These are phyloP conservation scores for Linum usitatissimum DNA, from an alignment of 345 rosid species.

Conservation along the genomic window DNA sequence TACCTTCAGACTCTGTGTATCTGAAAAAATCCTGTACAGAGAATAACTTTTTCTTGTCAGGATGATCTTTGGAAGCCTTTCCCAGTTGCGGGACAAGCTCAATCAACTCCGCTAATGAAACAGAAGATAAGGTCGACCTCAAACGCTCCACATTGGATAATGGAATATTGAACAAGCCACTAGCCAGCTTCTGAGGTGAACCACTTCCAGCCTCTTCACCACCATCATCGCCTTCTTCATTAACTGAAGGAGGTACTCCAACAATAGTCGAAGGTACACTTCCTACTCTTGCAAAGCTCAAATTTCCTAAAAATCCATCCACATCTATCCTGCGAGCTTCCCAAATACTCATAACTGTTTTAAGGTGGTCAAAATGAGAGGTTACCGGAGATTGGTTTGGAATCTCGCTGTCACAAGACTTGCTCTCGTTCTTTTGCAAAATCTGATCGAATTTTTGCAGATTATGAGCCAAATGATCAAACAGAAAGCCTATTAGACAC, in stretches of 20 bases:
- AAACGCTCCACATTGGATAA: slow-evolving; percentile 87
- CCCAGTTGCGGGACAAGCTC: slow-evolving; percentile 82
- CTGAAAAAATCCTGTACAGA: slow-evolving; percentile 98
- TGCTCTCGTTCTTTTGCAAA: slow-evolving; percentile 28
- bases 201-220: slow-evolving; percentile 46
- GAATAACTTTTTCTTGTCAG: slow-evolving; percentile 85
- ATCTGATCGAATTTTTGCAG: slow-evolving; percentile 55
- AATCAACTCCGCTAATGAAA: slow-evolving; percentile 67
- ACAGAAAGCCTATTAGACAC: slow-evolving; percentile 38
- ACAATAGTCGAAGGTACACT: slow-evolving; percentile 69
- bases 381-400: slow-evolving; percentile 17
- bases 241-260: slow-evolving; percentile 51
- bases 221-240: slow-evolving; percentile 48
- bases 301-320: slow-evolving; percentile 68
- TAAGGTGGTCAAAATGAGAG: slow-evolving; percentile 38
- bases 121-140: slow-evolving; percentile 67
- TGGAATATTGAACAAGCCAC: slow-evolving; percentile 76
- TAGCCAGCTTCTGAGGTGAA: slow-evolving; percentile 57
- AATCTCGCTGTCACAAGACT: slow-evolving; percentile 14
- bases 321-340: slow-evolving; percentile 69
- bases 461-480: slow-evolving; percentile 49
- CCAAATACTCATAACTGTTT: slow-evolving; percentile 46
- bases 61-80: slow-evolving; percentile 66
- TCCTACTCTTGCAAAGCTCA: slow-evolving; percentile 87
- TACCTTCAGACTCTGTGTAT: slow-evolving; percentile 98